phyloP scores from a whole-genome alignment of 805 yeast species.

The Kodamaea leandrae region DNA sequence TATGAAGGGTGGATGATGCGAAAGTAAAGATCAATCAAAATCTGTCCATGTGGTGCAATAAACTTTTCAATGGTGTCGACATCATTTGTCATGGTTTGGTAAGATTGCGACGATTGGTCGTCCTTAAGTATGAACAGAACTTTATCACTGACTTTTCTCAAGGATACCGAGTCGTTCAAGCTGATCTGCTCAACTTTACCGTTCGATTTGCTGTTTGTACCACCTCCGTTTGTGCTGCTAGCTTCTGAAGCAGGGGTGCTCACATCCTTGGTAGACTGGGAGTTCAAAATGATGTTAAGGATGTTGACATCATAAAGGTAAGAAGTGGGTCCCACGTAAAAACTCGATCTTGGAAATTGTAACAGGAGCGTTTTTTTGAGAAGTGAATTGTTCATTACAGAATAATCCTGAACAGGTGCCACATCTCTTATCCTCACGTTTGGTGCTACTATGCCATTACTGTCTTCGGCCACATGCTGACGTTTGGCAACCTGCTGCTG shows the following conservation, averaged over 20 bases:
- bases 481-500: slow-evolving; percentile 15
- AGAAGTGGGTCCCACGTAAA: slow-evolving; percentile 86
- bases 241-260: slow-evolving; percentile 8
- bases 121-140: slow-evolving; percentile 77
- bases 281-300: slow-evolving; percentile 52
- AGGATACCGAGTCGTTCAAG: slow-evolving; percentile 58
- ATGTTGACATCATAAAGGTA: slow-evolving; percentile 68
- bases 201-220: slow-evolving; percentile 8
- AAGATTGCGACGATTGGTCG: slow-evolving; percentile 71
- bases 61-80: slow-evolving; percentile 81
- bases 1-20: slow-evolving; percentile 86
- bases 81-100: slow-evolving; percentile 66
- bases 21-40: slow-evolving; percentile 75
- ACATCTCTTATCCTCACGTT: slow-evolving; percentile 49
- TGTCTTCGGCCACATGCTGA: slow-evolving; percentile 15
- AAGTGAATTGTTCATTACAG: slow-evolving; percentile 58
- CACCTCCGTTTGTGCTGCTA: slow-evolving; percentile 9
- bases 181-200: slow-evolving; percentile 71
- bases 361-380: slow-evolving; percentile 68
- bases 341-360: slow-evolving; percentile 87
- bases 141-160: slow-evolving; percentile 75
- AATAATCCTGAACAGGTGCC: slow-evolving; percentile 66
- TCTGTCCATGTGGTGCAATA: slow-evolving; percentile 90
- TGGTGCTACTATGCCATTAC: slow-evolving; percentile 31
- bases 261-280: slow-evolving; percentile 19